A percentile compares a stretch with the other conserved stretches of the same genome.
These are phyloP conservation scores for Xylariomycetidae sp. DNA, from an alignment of 2,329 filamentous ascomycete genomes.

Conservation along the genomic window DNA sequence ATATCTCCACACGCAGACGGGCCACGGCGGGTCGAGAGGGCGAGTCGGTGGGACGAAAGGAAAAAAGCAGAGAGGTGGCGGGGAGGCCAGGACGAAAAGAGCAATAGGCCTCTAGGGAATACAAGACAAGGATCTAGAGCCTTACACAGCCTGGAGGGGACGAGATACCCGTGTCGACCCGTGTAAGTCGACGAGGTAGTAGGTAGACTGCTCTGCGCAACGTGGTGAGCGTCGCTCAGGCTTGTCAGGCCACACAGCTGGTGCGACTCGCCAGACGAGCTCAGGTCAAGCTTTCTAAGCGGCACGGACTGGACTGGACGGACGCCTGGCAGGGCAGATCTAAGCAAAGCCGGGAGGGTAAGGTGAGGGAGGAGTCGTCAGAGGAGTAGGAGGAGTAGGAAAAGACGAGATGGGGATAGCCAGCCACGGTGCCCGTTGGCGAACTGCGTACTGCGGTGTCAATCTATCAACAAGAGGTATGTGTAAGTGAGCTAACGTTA, in stretches of 20 bases:
- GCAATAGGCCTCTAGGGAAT: slow-evolving; percentile 10
- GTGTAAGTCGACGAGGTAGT: slow-evolving; percentile 8
- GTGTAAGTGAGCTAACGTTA: too few relatives aligned
- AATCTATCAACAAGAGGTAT: too few relatives aligned
- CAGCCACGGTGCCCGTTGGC: too few relatives aligned
- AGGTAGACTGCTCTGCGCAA: slow-evolving; percentile 6
- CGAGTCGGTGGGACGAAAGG: slow-evolving; percentile 11
- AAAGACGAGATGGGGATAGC: too few relatives aligned
- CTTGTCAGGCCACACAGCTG: slow-evolving; percentile 3
- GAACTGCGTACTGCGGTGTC: too few relatives aligned
- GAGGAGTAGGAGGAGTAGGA: too few relatives aligned
- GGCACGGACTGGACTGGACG: too few relatives aligned
- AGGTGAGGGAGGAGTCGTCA: too few relatives aligned
- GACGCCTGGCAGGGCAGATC: too few relatives aligned
- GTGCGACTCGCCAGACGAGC: slow-evolving; percentile 6
- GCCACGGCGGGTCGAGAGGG: slow-evolving; percentile 14
- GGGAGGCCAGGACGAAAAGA: slow-evolving; percentile 17
- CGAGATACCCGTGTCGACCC: slow-evolving; percentile 7
- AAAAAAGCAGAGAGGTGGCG: slow-evolving; percentile 15
- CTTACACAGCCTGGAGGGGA: background rate
- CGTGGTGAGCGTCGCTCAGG: slow-evolving; percentile 9
- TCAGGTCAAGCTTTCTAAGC: too few relatives aligned
- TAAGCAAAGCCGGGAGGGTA: too few relatives aligned
- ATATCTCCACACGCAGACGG: slow-evolving; percentile 19
- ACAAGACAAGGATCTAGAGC: background rate